A percentile compares a stretch with the other conserved stretches of the same genome.
Evolutionary conservation across 352 stramenopile genomes (phyloP).

Genomic region (Aphanomyces stellatus): DNA sequence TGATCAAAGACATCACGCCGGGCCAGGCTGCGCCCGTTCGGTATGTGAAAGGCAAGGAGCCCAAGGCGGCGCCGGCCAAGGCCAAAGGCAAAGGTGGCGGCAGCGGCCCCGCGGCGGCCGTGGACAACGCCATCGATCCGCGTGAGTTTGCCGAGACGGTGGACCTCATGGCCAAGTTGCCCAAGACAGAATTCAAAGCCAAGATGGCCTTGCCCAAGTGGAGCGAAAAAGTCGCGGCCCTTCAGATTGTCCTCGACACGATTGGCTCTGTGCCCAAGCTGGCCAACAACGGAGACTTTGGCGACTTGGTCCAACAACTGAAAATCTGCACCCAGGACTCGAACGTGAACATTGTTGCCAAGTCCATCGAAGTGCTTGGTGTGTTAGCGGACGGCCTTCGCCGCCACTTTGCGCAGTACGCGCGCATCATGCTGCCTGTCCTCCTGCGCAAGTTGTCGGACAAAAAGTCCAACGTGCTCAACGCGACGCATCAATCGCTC

Average conservation of each 20-base stretch:
- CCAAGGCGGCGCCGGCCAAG: conserved; percentile 20
- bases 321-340: conserved; percentile 73
- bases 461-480: conserved; percentile 80
- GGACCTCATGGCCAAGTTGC: conserved; percentile 69
- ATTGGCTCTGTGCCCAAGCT: conserved; percentile 79
- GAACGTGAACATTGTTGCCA: conserved; percentile 84
- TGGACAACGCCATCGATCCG: conserved; percentile 45
- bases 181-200: conserved; percentile 67
- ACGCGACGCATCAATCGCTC: conserved; percentile 71
- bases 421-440: conserved; percentile 63
- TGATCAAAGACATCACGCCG: conserved; percentile 61
- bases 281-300: conserved; percentile 78
- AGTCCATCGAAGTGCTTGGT: conserved; percentile 75
- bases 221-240: conserved; percentile 77
- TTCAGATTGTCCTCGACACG: conserved; percentile 79
- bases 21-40: conserved; percentile 63
- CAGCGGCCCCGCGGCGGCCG: conserved; percentile 3
- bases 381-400: conserved; percentile 66
- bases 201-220: conserved; percentile 73
- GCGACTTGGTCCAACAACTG: conserved; percentile 75
- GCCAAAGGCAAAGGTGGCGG: conserved; percentile 8
- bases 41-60: conserved; percentile 54
- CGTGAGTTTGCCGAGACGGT: conserved; percentile 81
- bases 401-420: conserved; percentile 74
- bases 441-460: conserved; percentile 79